phyloP scores from a whole-genome alignment of 192 early-diverging fungal species.

The Blastocladiella britannica region DNA sequence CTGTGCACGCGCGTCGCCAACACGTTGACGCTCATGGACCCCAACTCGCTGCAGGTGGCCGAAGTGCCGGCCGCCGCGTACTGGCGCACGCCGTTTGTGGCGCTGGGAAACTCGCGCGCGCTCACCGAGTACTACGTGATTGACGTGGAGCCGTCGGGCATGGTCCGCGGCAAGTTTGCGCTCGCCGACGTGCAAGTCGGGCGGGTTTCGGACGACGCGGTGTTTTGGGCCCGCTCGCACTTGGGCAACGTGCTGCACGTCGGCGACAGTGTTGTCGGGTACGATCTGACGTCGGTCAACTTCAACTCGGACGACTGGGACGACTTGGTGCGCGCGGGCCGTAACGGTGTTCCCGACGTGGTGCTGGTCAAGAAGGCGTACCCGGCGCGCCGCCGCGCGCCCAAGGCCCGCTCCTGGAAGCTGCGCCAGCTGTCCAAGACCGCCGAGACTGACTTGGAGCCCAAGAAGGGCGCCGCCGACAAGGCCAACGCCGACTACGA shows the following conservation, averaged over 20 bases:
- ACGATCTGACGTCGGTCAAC: slow-evolving; percentile 68
- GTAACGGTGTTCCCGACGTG: slow-evolving; percentile 58
- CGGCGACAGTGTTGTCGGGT: slow-evolving; percentile 82
- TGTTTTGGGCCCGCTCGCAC: slow-evolving; percentile 72
- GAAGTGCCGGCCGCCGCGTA: slow-evolving; percentile 55
- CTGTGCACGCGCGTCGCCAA: slow-evolving; percentile 73
- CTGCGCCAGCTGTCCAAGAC: slow-evolving; percentile 73
- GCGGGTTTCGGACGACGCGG: slow-evolving; percentile 56
- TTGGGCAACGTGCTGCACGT: slow-evolving; percentile 73
- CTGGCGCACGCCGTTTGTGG: slow-evolving; percentile 64
- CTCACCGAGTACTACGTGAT: slow-evolving; percentile 87
- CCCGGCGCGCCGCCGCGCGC: slow-evolving; percentile 69
- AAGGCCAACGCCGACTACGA: slow-evolving; percentile 78
- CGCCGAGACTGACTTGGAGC: slow-evolving; percentile 55
- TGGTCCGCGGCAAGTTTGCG: slow-evolving; percentile 47
- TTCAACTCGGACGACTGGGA: slow-evolving; percentile 81
- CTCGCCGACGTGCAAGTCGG: slow-evolving; percentile 78
- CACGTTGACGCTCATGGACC: slow-evolving; percentile 66
- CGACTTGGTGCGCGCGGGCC: slow-evolving; percentile 29
- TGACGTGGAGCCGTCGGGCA: slow-evolving; percentile 69
- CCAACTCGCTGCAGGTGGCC: slow-evolving; percentile 51
- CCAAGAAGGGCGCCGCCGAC: slow-evolving; percentile 53
- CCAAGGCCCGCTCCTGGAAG: slow-evolving; percentile 73
- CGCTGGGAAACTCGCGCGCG: slow-evolving; percentile 56
- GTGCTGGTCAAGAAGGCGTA: slow-evolving; percentile 83